These are phyloP conservation scores for Beauveria scarabaeidicola DNA, from an alignment of 2,329 filamentous ascomycete genomes.

Conservation along the genomic window DNA sequence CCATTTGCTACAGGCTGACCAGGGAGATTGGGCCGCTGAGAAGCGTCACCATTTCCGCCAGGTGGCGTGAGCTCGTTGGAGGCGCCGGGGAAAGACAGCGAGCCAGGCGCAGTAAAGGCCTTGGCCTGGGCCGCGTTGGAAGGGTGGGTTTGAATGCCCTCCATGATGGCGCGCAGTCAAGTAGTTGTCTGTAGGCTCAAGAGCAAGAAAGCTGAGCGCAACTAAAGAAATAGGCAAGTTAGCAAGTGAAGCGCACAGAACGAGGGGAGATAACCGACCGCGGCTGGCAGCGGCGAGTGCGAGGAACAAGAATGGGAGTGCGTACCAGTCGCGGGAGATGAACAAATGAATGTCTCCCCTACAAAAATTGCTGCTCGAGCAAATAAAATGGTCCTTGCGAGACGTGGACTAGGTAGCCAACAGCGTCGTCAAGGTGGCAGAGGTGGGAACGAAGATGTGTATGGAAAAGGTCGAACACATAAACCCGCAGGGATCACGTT, in stretches of 20 bases:
- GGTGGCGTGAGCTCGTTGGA: slow-evolving; percentile 77
- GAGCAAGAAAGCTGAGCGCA: slow-evolving; percentile 22
- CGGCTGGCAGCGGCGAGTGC: slow-evolving; percentile 6
- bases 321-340: slow-evolving; percentile 72
- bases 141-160: slow-evolving; percentile 84
- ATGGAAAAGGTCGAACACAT: neutral
- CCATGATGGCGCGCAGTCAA: slow-evolving; percentile 52
- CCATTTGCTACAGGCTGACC: slow-evolving; percentile 53
- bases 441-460: neutral
- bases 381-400: slow-evolving; percentile 14
- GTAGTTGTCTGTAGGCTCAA: slow-evolving; percentile 11
- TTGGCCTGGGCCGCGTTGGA: slow-evolving; percentile 87
- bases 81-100: slow-evolving; percentile 83
- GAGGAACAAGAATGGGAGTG: slow-evolving; percentile 30
- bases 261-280: neutral
- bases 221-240: slow-evolving; percentile 21
- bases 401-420: slow-evolving; percentile 15
- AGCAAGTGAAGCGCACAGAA: slow-evolving; percentile 15
- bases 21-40: slow-evolving; percentile 30
- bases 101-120: slow-evolving; percentile 87
- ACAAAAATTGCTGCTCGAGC: slow-evolving; percentile 33
- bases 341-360: slow-evolving; percentile 98
- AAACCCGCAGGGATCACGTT: slow-evolving; percentile 23
- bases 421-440: slow-evolving; percentile 15
- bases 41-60: slow-evolving; percentile 55